Base-by-base conservation (phyloP, 2,329 filamentous ascomycete species). In the Periconia sp. region DNA sequence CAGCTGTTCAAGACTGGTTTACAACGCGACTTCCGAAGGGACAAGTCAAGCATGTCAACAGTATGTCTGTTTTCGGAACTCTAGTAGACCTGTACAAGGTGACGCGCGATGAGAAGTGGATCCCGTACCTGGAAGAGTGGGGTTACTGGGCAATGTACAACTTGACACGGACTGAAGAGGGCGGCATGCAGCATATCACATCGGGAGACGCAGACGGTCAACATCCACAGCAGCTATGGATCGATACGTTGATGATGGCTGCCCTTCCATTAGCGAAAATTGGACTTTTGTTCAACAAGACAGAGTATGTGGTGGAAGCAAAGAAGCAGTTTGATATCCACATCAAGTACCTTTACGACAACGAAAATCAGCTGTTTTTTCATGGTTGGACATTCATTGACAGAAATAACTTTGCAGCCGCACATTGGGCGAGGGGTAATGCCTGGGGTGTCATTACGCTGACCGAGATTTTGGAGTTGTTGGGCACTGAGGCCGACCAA, bases 221-320 rank as follows among this genome's bases (percentile, higher is more conserved):
- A 10, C 35, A 47, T 20, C 15, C 27, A 2, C 30, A 41, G 15
- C 45, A 47, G 31, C 27, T 47, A 14, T 47, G 45, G 45, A 37
- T 37, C 15, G 45, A 47, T 27, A 47, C 45, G 7, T 18, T 47
- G 45, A 47, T 47, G 45, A 47, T 47, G 45, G 31, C 45, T 35
- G 45, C 45, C 11, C 8, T 47, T 35, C 45, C 45, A 13, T 15
- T 47, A 15, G 31, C 31, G 10, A 47, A 47, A n/a, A 47, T 47
- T 20, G 45, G 45, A 3, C 14, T 37, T 3, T 11, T 47, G 45
- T 19, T 47, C n/a, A 19, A 47, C 19, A 35, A 37, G 19, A 30
- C 45, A 11, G 45, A 47, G 31, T 47, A 47, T 37, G 45, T 47
- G 14, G 45, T n/a, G 5, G 45, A 47, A 33, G 45, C 45, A n/a